These are phyloP conservation scores for Tolypocladium guangdongense DNA, from an alignment of 2,329 filamentous ascomycete genomes.

Conservation along the genomic window DNA sequence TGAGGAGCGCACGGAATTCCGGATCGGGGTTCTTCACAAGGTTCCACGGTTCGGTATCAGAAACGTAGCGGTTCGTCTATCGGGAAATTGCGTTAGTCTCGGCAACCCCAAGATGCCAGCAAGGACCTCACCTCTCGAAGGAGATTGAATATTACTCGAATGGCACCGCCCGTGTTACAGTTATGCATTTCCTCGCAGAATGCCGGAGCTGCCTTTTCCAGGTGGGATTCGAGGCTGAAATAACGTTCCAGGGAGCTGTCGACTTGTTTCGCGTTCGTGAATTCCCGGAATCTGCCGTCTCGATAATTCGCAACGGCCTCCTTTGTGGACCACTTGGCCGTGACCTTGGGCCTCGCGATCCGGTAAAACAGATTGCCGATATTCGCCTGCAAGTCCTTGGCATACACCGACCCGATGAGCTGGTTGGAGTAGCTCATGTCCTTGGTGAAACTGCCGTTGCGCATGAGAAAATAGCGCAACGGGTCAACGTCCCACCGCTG, in stretches of 20 bases:
- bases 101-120: too few species aligned
- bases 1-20: conserved; percentile 28
- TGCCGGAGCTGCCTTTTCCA: conserved; percentile 8
- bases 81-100: conserved; percentile 5
- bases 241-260: conserved; percentile 4
- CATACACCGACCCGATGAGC: conserved; percentile 64
- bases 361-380: conserved; percentile 73
- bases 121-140: conserved; percentile 44
- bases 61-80: conserved; percentile 38
- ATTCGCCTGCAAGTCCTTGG: conserved; percentile 64
- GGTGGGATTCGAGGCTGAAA: conserved; percentile 14
- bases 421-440: conserved; percentile 82
- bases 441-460: conserved; percentile 63
- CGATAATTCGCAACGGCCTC: conserved; percentile 36
- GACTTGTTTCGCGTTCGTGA: not conserved
- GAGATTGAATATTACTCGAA: conserved; percentile 52
- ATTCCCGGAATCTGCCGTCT: conserved; percentile 12
- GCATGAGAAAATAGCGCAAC: conserved; percentile 80
- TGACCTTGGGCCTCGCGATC: conserved; percentile 50
- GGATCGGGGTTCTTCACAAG: conserved; percentile 28
- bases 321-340: conserved; percentile 48
- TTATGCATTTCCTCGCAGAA: conserved; percentile 48
- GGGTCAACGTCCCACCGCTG: conserved; percentile 80
- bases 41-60: conserved; percentile 58
- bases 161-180: conserved; percentile 52